phyloP scores from a whole-genome alignment of 1,139 yeast genomes.

The Hemisphaericaspora lyxosophila region DNA sequence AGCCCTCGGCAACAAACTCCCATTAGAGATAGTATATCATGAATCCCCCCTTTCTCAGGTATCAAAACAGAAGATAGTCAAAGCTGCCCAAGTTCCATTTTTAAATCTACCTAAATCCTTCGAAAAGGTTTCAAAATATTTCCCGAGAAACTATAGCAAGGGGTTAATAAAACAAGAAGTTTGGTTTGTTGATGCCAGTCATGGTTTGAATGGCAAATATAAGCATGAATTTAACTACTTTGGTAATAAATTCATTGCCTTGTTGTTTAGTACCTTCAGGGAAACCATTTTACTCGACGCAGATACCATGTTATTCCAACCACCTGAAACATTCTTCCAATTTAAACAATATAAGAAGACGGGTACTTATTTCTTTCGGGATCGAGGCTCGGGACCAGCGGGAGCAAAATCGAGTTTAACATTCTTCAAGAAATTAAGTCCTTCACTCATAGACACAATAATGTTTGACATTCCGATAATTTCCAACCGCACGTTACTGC shows the following conservation, averaged over 20 bases:
- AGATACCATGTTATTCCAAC: too few species aligned
- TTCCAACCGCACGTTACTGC: too few species aligned
- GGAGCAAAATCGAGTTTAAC: too few species aligned
- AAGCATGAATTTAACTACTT: slow-evolving; percentile 31
- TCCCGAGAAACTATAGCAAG: slow-evolving; percentile 24
- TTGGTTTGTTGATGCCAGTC: slow-evolving; percentile 41
- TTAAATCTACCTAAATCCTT: slow-evolving; percentile 25
- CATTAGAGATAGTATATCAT: slow-evolving; percentile 36
- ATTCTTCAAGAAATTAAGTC: too few species aligned
- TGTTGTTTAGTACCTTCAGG: slow-evolving; percentile 48
- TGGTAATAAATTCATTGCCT: slow-evolving; percentile 51
- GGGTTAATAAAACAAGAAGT: too few species aligned
- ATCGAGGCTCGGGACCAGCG: too few species aligned
- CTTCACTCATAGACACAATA: too few species aligned
- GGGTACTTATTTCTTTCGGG: too few species aligned
- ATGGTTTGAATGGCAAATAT: slow-evolving; percentile 27
- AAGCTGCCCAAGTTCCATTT: slow-evolving; percentile 25
- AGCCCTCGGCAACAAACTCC: slow-evolving; percentile 29
- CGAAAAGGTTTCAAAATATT: slow-evolving; percentile 19
- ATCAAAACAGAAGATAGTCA: slow-evolving; percentile 23
- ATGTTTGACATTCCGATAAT: too few species aligned
- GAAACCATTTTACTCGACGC: slow-evolving; percentile 50
- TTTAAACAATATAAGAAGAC: too few species aligned
- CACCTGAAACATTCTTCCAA: too few species aligned
- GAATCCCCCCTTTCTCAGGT: slow-evolving; percentile 23